Percentiles rank a stretch among this genome's conserved stretches.
These are phyloP conservation scores for Penicillium aurantiogriseum DNA, from an alignment of 2,329 filamentous ascomycete genomes.

Conservation along the genomic window DNA sequence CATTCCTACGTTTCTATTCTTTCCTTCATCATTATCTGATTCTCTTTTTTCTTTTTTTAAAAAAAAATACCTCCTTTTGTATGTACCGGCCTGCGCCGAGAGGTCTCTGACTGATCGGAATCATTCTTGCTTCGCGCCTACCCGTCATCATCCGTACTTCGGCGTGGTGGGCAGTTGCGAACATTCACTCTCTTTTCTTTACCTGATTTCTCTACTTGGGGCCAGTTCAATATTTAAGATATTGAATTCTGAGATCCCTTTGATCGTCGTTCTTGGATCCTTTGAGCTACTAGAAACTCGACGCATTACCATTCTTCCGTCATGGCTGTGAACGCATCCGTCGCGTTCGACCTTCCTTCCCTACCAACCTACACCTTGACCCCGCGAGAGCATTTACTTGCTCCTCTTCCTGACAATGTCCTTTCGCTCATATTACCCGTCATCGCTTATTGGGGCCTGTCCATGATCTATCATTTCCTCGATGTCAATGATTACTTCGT, in stretches of 20 bases:
- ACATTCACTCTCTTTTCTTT: constrained; percentile 4
- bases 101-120: background rate
- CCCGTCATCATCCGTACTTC: constrained; percentile 10
- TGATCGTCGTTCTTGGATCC: background rate
- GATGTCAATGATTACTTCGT: constrained; percentile 84
- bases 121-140: constrained; percentile 4
- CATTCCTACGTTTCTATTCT: background rate
- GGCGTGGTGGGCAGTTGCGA: constrained; percentile 6
- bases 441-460: constrained; percentile 83
- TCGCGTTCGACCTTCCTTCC: constrained; percentile 66
- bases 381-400: constrained; percentile 68
- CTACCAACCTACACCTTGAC: constrained; percentile 77
- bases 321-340: constrained; percentile 39
- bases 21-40: constrained; percentile 3
- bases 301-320: constrained; percentile 6
- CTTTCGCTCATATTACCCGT: constrained; percentile 74
- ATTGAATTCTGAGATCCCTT: background rate
- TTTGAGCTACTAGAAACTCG: background rate
- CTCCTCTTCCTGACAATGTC: constrained; percentile 78
- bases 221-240: background rate
- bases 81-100: background rate
- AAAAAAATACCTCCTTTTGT: background rate
- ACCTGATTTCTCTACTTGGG: background rate
- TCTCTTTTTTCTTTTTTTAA: background rate
- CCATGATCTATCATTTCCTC: constrained; percentile 80